Percentiles rank a stretch among this genome's conserved stretches.
Evolutionary conservation across 78 protist species (phyloP).

Genomic region (Cavenderia fasciculata): DNA sequence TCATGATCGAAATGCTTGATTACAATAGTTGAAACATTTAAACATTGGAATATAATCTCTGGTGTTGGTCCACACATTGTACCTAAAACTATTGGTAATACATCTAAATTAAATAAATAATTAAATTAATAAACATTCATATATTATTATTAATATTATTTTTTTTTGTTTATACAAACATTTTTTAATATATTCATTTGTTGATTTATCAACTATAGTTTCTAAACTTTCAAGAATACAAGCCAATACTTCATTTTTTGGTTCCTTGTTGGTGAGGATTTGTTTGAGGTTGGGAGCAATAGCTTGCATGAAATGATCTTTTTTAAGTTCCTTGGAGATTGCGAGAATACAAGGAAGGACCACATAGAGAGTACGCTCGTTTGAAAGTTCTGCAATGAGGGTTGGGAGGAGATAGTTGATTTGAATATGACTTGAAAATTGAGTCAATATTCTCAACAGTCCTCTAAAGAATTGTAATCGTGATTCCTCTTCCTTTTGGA

Average conservation of each 20-base stretch:
- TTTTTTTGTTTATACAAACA: neutral
- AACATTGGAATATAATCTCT: slow-evolving; percentile 60
- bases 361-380: slow-evolving; percentile 35
- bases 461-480: slow-evolving; percentile 65
- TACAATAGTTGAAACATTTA: neutral
- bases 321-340: neutral
- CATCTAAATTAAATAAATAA: neutral
- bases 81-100: slow-evolving; percentile 38
- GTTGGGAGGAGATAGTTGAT: slow-evolving; percentile 31
- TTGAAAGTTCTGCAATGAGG: slow-evolving; percentile 17
- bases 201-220: neutral
- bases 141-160: no score
- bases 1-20: slow-evolving; percentile 45
- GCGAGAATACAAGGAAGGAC: slow-evolving; percentile 19
- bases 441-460: slow-evolving; percentile 7
- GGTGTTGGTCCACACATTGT: slow-evolving; percentile 71
- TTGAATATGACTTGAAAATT: slow-evolving; percentile 47
- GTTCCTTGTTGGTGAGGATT: neutral
- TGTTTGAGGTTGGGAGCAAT: neutral
- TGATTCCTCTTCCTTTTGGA: slow-evolving; percentile 65
- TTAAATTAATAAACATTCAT: neutral
- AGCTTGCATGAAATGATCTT: slow-evolving; percentile 10
- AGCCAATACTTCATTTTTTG: slow-evolving; percentile 28
- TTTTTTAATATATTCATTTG: slow-evolving; percentile 6
- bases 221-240: slow-evolving; percentile 8